Conservation (phyloP, 2,329 filamentous ascomycete species). For the Setomelanomma holmii region DNA sequence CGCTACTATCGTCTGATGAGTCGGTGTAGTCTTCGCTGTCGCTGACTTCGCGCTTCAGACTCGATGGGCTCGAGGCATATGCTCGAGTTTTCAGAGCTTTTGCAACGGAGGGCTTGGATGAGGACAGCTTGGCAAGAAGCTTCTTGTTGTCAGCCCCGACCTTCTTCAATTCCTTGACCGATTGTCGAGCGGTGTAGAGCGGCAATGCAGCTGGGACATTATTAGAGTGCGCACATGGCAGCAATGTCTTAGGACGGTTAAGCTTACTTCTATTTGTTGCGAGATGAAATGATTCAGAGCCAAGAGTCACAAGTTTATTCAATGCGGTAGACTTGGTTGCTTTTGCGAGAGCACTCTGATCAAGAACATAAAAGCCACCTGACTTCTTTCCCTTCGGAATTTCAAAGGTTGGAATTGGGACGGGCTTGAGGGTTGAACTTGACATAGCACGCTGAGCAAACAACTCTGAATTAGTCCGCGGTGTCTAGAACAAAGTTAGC, state of each 20-base stretch:
- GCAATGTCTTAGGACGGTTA: conserved; percentile 2
- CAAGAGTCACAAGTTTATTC: conserved; percentile 54
- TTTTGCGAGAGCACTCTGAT: conserved; percentile 50
- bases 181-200: conserved; percentile 52
- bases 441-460: conserved; percentile 31
- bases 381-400: conserved; percentile 44
- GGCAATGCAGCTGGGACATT: conserved; percentile 48
- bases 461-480: conserved; percentile 34
- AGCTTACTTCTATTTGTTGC: conserved; percentile 54
- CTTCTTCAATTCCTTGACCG: conserved; percentile 55
- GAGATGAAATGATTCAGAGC: conserved; percentile 51
- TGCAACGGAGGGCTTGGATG: conserved; percentile 28
- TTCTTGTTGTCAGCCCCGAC: conserved; percentile 52
- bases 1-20: conserved; percentile 59
- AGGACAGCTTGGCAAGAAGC: conserved; percentile 42
- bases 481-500: conserved; percentile 31
- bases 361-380: conserved; percentile 53
- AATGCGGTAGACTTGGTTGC: conserved; percentile 54
- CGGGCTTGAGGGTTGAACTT: conserved; percentile 24
- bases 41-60: conserved; percentile 42
- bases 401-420: conserved; percentile 39
- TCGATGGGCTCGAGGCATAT: conserved; percentile 13
- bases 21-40: conserved; percentile 56
- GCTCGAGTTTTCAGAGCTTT: conserved; percentile 25
- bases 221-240: conserved; percentile 24